phyloP scores from a whole-genome alignment of 106 monocot genomes.

The Phalaenopsis equestris region DNA sequence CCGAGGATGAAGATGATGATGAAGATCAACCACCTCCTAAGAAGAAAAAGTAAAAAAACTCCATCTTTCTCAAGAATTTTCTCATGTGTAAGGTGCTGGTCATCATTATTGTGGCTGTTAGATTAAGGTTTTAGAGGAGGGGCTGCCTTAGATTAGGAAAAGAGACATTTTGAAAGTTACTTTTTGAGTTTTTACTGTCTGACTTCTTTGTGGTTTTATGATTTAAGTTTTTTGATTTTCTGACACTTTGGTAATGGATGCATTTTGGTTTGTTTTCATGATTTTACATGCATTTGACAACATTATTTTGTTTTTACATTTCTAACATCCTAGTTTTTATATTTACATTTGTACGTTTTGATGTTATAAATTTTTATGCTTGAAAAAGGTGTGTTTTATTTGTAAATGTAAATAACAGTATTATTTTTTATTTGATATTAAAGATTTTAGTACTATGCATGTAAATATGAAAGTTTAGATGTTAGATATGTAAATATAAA shows the following conservation, averaged over 20 bases:
- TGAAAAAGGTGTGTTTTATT: too few species aligned
- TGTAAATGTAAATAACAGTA: too few species aligned
- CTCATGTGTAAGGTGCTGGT: background rate
- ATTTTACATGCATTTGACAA: background rate
- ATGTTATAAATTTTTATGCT: too few species aligned
- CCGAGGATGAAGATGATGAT: slow-evolving; percentile 1
- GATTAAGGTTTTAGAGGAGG: background rate
- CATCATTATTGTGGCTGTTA: slow-evolving; percentile 9
- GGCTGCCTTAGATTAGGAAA: slow-evolving; percentile 2
- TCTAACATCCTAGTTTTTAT: background rate
- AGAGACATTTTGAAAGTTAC: background rate
- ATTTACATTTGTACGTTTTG: too few species aligned
- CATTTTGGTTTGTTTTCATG: background rate
- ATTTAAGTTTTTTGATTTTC: background rate
- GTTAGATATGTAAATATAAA: too few species aligned
- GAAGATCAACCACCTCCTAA: slow-evolving; percentile 9
- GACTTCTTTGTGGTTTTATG: slow-evolving; percentile 5
- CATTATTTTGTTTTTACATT: background rate
- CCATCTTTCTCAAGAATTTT: background rate
- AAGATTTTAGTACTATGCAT: too few species aligned
- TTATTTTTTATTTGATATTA: too few species aligned
- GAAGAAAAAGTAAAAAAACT: slow-evolving; percentile 3
- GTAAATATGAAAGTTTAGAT: background rate
- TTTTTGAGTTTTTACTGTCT: background rate
- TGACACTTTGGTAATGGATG: slow-evolving; percentile 4